These are phyloP conservation scores for Kwoniella newhampshirensis DNA, from an alignment of 768 basidiomycete genomes.

Conservation along the genomic window DNA sequence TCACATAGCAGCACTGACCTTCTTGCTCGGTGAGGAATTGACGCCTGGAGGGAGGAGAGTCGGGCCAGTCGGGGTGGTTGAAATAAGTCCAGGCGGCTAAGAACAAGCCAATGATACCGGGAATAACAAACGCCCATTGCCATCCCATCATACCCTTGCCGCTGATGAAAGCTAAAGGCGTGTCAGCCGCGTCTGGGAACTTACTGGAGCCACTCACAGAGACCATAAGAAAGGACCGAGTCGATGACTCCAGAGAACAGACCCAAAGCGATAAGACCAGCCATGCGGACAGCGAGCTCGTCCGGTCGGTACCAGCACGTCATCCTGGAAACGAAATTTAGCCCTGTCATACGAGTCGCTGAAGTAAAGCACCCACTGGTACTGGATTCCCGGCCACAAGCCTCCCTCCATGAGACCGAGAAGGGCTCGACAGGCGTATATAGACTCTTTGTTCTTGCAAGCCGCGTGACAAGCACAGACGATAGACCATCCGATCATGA, in stretches of 20 bases:
- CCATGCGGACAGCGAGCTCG: conserved; percentile 31
- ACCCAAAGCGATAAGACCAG: conserved; percentile 16
- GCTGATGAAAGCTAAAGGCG: conserved; percentile 25
- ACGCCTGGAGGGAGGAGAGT: conserved; percentile 23
- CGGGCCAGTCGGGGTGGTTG: conserved; percentile 20
- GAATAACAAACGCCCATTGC: conserved; percentile 27
- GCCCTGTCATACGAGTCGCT: neutral
- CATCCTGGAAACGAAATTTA: conserved; percentile 9
- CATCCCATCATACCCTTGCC: conserved; percentile 30
- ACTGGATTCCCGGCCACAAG: conserved; percentile 32
- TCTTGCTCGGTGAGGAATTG: conserved; percentile 38
- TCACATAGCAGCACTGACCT: no score
- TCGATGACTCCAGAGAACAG: conserved; percentile 32
- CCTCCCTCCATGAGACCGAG: conserved; percentile 35
- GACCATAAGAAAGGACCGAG: conserved; percentile 31
- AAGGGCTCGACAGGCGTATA: conserved; percentile 16
- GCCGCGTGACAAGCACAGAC: conserved; percentile 15
- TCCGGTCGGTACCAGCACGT: conserved; percentile 40
- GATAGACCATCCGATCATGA: conserved; percentile 14
- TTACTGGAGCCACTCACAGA: conserved; percentile 20
- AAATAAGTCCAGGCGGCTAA: conserved; percentile 13
- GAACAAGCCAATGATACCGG: conserved; percentile 14
- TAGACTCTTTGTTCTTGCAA: conserved; percentile 3
- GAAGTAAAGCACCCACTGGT: conserved; percentile 20
- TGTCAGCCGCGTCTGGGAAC: neutral